Percentiles rank a stretch among this genome's conserved stretches.
These are phyloP conservation scores for Komagataella mondaviorum DNA, from an alignment of 805 yeast species.

Conservation along the genomic window DNA sequence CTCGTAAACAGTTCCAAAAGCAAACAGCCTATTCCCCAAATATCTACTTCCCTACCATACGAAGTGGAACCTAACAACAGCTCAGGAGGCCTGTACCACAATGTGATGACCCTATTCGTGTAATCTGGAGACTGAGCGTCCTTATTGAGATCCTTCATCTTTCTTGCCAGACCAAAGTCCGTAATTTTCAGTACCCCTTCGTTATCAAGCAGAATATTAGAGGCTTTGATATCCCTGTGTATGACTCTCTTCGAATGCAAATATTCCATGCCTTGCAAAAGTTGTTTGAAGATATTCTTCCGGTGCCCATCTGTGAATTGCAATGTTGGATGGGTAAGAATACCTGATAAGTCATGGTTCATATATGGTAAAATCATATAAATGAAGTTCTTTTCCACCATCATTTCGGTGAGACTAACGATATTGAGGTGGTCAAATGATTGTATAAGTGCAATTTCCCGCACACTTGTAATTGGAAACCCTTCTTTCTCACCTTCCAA, in stretches of 20 bases:
- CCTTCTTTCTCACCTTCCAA: slow-evolving; percentile 88
- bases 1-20: slow-evolving; percentile 69
- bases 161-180: slow-evolving; percentile 73
- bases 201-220: slow-evolving; percentile 55
- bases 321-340: slow-evolving; percentile 65
- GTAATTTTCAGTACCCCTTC: slow-evolving; percentile 58
- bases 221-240: slow-evolving; percentile 76
- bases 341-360: slow-evolving; percentile 87
- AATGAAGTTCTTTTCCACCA: slow-evolving; percentile 64
- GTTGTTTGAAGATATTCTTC: slow-evolving; percentile 52
- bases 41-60: slow-evolving; percentile 83
- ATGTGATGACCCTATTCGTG: slow-evolving; percentile 88
- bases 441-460: slow-evolving; percentile 82
- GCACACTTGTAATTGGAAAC: slow-evolving; percentile 87
- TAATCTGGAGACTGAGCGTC: slow-evolving; percentile 56
- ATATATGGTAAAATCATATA: slow-evolving; percentile 90
- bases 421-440: slow-evolving; percentile 72
- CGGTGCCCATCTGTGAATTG: slow-evolving; percentile 47
- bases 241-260: slow-evolving; percentile 55
- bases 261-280: slow-evolving; percentile 56
- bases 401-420: slow-evolving; percentile 75
- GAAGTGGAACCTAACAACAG: slow-evolving; percentile 79
- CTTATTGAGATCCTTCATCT: slow-evolving; percentile 42
- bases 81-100: slow-evolving; percentile 98
- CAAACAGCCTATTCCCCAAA: slow-evolving; percentile 95